Evolutionary conservation across 441 rosid species (phyloP), one percentile per base, ranked within the genome.

Genomic region (Bocquillonia castaneifolia): DNA sequence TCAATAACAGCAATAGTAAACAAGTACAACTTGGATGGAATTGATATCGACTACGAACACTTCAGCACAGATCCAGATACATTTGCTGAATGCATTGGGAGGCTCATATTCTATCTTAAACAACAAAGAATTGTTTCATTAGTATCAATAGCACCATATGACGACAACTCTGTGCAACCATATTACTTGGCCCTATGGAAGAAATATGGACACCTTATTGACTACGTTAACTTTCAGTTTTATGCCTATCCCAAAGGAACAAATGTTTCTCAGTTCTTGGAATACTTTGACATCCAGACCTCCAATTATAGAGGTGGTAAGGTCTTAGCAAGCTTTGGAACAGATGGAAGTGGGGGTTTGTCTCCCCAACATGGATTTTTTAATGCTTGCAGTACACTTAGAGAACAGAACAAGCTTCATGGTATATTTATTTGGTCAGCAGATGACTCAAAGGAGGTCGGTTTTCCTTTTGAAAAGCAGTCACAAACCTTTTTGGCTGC

Each of bases 401-500:
- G 64, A 74, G 28, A 37, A 12, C 44, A 1, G 3, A 76, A 77
- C 22, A 76, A 77, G 67, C 85, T 82, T 66, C 78, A 79, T 37
- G 86, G 86, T 23, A 85, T 85, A 29, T 85, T 82, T 66, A 72
- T 85, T 32, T 82, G 85, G 82, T 82, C 85, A 29, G 85, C 85
- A 26, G 88, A 82, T 70, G 81, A 82, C 73, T 85, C 86, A 55
- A 82, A 58, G 83, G 59, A 74, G 67, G 72, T 63, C 0, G 69
- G 73, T 6, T 85, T 82, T 55, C 73, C 58, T 18, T 74, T 57
- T 17, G 85, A 82, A 74, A 66, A 63, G 44, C 69, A 80, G 63
- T 66, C 85, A 9, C 84, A 85, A 50, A 52, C 23, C 47, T 51
- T 82, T 40, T 61, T 79, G 69, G 77, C 79, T 39, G 44, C 34